Conservation (phyloP, 1,284 basidiomycete species). For the Leccinum solheimii region DNA sequence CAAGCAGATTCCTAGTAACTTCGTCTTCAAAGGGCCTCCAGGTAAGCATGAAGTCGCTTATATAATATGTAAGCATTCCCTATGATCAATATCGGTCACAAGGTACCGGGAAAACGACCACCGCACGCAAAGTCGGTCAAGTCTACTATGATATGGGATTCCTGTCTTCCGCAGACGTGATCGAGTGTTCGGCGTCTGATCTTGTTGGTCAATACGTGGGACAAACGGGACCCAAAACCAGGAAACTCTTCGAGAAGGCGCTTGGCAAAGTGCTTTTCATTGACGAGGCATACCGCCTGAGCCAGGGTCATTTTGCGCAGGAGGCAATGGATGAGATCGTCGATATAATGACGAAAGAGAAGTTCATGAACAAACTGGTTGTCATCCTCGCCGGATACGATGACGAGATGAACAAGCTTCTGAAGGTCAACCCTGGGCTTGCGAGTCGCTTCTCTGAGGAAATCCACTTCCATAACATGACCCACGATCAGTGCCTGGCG, state of each 20-base stretch:
- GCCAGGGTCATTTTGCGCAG: constrained; percentile 58
- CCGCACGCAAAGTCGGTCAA: constrained; percentile 44
- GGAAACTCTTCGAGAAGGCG: constrained; percentile 55
- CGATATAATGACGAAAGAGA: constrained; percentile 54
- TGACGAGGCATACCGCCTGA: constrained; percentile 65
- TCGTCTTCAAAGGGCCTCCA: constrained; percentile 70
- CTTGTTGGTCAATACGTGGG: constrained; percentile 65
- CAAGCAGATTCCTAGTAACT: constrained; percentile 57
- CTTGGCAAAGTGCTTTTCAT: constrained; percentile 64
- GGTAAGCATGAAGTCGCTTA: constrained; percentile 41
- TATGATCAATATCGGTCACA: not conserved
- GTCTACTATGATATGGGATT: constrained; percentile 66
- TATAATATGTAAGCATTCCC: not conserved
- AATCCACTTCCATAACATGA: constrained; percentile 53
- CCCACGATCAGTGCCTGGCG: constrained; percentile 46
- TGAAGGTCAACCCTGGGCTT: constrained; percentile 57
- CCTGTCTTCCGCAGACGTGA: constrained; percentile 50
- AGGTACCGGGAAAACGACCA: constrained; percentile 45
- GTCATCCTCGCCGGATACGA: constrained; percentile 69
- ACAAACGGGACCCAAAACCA: constrained; percentile 65
- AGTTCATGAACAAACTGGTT: constrained; percentile 56
- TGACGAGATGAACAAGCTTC: constrained; percentile 59
- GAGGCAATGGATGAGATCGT: constrained; percentile 72
- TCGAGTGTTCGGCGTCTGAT: constrained; percentile 65
- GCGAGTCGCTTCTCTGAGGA: constrained; percentile 66